Evolutionary conservation across 2,329 filamentous ascomycete species (phyloP).

Genomic region (Xylariaceae sp.): DNA sequence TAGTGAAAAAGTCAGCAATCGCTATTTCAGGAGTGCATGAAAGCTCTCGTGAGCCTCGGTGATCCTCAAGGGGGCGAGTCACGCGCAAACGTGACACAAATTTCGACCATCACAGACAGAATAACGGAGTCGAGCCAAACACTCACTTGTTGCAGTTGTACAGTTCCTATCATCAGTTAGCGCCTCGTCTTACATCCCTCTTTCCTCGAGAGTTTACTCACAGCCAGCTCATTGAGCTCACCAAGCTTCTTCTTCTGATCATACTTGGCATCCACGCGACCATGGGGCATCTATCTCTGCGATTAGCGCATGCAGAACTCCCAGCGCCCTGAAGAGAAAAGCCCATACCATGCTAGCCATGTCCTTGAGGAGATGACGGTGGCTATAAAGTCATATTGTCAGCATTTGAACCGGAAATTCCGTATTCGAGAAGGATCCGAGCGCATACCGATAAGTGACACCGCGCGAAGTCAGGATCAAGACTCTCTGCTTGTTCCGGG

Average conservation of each 20-base stretch:
- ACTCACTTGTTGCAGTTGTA: conserved; percentile 81
- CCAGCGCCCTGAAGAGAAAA: neutral
- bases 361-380: conserved; percentile 89
- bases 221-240: conserved; percentile 36
- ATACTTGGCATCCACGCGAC: conserved; percentile 91
- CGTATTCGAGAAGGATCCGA: neutral
- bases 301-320: conserved; percentile 2
- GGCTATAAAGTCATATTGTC: conserved; percentile 46
- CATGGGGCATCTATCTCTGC: conserved; percentile 57
- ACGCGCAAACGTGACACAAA: conserved; percentile 37
- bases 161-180: conserved; percentile 34
- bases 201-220: conserved; percentile 1
- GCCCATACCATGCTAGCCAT: conserved; percentile 66
- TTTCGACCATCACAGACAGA: neutral
- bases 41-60: neutral
- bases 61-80: neutral
- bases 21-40: neutral
- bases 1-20: conserved; percentile 5
- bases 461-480: conserved; percentile 89
- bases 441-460: conserved; percentile 62
- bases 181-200: neutral
- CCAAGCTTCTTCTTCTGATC: conserved; percentile 83
- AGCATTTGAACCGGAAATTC: neutral
- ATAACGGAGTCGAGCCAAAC: neutral
- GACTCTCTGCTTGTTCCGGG: conserved; percentile 70